A percentile compares a stretch with the other conserved stretches of the same genome.
phyloP scores from a whole-genome alignment of 371 early-diverging fungal genomes.

The Mortierella sp. region DNA sequence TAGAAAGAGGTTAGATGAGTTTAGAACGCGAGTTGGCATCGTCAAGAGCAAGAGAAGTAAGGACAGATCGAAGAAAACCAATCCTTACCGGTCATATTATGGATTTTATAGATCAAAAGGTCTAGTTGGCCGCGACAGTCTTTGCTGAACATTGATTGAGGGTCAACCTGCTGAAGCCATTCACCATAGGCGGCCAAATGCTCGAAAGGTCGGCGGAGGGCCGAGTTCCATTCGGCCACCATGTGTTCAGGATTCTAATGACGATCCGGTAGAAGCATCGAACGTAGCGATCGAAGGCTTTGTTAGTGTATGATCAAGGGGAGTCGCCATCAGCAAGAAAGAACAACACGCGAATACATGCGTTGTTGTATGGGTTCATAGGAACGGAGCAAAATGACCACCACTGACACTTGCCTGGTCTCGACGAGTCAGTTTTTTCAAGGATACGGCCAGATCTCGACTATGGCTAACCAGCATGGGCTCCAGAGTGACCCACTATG shows the following conservation, averaged over 20 bases:
- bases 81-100: conserved; percentile 25
- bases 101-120: conserved; percentile 36
- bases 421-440: conserved; percentile 46
- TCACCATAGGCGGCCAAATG: conserved; percentile 30
- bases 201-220: conserved; percentile 56
- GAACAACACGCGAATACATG: conserved; percentile 13
- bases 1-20: background rate
- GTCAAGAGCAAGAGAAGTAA: background rate
- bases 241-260: conserved; percentile 45
- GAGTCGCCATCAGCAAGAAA: background rate
- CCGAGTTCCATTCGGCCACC: conserved; percentile 31
- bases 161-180: conserved; percentile 42
- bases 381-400: conserved; percentile 9
- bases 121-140: conserved; percentile 27
- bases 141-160: conserved; percentile 27
- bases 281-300: background rate
- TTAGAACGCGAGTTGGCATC: no score
- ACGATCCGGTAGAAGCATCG: no score
- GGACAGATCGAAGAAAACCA: conserved; percentile 3
- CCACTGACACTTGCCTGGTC: conserved; percentile 29
- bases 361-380: background rate
- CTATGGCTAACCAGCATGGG: conserved; percentile 40
- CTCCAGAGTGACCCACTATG: conserved; percentile 40
- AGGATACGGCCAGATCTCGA: conserved; percentile 31
- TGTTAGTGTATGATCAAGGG: no score